These are phyloP conservation scores for Monotropa hypopitys DNA, from an alignment of 179 eudicot species.

Conservation along the genomic window DNA sequence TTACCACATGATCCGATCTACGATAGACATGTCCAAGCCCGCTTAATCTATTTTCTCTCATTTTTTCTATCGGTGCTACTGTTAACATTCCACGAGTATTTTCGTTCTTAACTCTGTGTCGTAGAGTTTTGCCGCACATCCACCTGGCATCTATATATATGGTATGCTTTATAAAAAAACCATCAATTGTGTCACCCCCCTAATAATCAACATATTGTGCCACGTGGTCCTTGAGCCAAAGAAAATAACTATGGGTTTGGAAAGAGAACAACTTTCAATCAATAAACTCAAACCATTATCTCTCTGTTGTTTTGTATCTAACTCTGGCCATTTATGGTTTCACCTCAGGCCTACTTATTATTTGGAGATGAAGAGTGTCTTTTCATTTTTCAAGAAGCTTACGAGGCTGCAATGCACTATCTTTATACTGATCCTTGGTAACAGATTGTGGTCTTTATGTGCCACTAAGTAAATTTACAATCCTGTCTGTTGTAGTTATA, in stretches of 20 bases:
- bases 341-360: slow-evolving; percentile 62
- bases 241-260: background rate
- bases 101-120: too few species aligned
- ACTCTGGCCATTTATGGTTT: background rate
- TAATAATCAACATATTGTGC: background rate
- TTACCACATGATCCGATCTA: too few species aligned
- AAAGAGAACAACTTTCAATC: background rate
- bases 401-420: slow-evolving; percentile 85
- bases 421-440: slow-evolving; percentile 92
- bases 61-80: too few species aligned
- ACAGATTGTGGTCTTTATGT: slow-evolving; percentile 11
- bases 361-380: slow-evolving; percentile 98
- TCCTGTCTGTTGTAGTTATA: slow-evolving; percentile 3
- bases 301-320: background rate
- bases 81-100: too few species aligned
- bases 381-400: slow-evolving; percentile 92
- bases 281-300: background rate
- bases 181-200: background rate
- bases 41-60: too few species aligned
- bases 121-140: too few species aligned
- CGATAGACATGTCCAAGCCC: too few species aligned
- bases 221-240: background rate
- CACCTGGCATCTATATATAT: background rate
- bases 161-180: background rate
- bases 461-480: slow-evolving; percentile 8